A percentile compares a stretch with the other conserved stretches of the same genome.
Conservation (phyloP, 1,284 basidiomycete genomes). For the Microbotryum silenes-acaulis region DNA sequence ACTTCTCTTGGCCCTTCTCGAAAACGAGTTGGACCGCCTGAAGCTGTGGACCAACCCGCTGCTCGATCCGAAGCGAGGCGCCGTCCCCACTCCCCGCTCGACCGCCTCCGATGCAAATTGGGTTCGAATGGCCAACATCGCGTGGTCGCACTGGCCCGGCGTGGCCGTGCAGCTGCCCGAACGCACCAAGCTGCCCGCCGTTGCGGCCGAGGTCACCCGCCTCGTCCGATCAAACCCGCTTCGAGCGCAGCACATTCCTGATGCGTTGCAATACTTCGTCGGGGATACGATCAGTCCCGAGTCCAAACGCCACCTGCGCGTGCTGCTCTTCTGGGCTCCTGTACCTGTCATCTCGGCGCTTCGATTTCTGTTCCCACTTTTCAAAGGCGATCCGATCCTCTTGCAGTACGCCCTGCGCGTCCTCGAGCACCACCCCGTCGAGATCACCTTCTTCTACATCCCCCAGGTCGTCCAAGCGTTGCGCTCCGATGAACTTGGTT, state of each 20-base stretch:
- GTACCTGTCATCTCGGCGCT: constrained; percentile 80
- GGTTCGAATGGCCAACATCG: constrained; percentile 58
- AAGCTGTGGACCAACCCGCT: constrained; percentile 86
- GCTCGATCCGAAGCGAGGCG: constrained; percentile 62
- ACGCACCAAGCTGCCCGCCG: constrained; percentile 62
- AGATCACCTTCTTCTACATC: constrained; percentile 97
- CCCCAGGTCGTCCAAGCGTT: constrained; percentile 97
- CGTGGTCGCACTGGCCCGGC: constrained; percentile 77
- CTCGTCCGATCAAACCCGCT: constrained; percentile 67
- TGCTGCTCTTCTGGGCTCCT: constrained; percentile 78
- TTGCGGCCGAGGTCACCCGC: constrained; percentile 63
- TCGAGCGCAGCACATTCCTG: constrained; percentile 64
- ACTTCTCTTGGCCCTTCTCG: constrained; percentile 71
- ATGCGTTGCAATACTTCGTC: constrained; percentile 70
- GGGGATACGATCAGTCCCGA: constrained; percentile 58
- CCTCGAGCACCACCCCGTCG: constrained; percentile 87
- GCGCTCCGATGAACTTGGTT: constrained; percentile 82
- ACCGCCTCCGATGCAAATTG: constrained; percentile 44
- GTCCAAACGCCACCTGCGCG: constrained; percentile 63
- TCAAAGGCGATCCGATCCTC: constrained; percentile 72
- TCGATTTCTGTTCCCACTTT: constrained; percentile 59
- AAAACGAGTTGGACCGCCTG: constrained; percentile 80
- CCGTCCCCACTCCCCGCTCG: constrained; percentile 45
- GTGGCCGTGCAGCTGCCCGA: constrained; percentile 77
- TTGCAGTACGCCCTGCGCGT: constrained; percentile 96